Evolutionary conservation across 768 basidiomycete genomes (phyloP).

Genomic region (Inosperma sp.): DNA sequence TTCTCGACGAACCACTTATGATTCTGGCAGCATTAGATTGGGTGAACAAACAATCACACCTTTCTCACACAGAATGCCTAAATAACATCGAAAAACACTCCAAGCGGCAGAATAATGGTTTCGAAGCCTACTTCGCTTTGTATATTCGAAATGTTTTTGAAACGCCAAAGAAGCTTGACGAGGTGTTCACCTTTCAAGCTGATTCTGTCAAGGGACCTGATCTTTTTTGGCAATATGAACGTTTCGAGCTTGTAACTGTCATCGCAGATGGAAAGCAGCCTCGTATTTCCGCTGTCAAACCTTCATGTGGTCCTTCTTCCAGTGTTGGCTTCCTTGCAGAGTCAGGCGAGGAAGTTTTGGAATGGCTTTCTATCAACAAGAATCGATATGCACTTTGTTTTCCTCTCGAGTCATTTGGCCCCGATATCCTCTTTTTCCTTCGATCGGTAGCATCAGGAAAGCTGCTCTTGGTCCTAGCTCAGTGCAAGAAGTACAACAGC

Average conservation of each 20-base stretch:
- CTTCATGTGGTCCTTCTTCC: background rate
- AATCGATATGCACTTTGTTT: background rate
- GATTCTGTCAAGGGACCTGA: background rate
- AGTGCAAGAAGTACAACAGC: background rate
- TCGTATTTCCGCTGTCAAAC: background rate
- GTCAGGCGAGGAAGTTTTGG: background rate
- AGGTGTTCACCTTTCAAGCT: background rate
- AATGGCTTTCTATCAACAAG: background rate
- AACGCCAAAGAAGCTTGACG: background rate
- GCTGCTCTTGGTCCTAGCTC: background rate
- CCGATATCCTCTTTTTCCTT: background rate
- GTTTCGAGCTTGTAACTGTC: background rate
- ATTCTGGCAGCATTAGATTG: background rate
- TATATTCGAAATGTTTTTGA: background rate
- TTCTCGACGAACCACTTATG: background rate
- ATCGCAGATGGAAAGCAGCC: background rate
- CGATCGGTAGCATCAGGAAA: background rate
- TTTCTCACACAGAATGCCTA: background rate
- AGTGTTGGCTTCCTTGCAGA: background rate
- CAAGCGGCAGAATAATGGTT: background rate
- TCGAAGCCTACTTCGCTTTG: background rate
- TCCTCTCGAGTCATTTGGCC: background rate
- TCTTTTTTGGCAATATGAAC: background rate
- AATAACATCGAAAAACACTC: background rate
- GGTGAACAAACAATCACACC: background rate